Conservation (phyloP, 2,329 filamentous ascomycete genomes). For the Paecilomyces variotii region DNA sequence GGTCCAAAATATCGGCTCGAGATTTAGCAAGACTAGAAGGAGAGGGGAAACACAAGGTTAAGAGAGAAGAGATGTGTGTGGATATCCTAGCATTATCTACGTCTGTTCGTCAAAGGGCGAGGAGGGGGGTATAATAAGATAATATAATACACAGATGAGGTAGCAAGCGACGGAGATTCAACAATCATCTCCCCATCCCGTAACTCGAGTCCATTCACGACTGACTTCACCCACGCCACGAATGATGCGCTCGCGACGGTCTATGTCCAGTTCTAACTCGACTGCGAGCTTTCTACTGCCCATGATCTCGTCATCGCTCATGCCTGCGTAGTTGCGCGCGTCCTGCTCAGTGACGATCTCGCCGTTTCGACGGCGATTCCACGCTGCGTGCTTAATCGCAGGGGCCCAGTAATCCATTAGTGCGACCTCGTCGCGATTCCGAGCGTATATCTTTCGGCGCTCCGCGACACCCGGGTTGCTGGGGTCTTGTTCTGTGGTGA, state of each 20-base stretch:
- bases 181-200: slow-evolving; percentile 17
- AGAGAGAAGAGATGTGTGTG: too few species aligned
- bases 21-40: too few species aligned
- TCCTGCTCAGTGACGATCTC: slow-evolving; percentile 13
- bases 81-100: too few species aligned
- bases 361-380: slow-evolving; percentile 16
- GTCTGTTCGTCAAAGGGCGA: too few species aligned
- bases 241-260: slow-evolving; percentile 14
- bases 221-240: slow-evolving; percentile 15
- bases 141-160: too few species aligned
- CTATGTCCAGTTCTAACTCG: slow-evolving; percentile 12
- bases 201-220: slow-evolving; percentile 14
- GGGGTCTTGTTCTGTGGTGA: slow-evolving; percentile 2
- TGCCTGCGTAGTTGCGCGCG: slow-evolving; percentile 3
- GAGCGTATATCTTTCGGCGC: slow-evolving; percentile 15
- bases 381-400: slow-evolving; percentile 29
- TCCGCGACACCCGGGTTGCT: background rate
- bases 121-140: too few species aligned
- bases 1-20: too few species aligned
- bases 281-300: background rate
- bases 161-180: background rate
- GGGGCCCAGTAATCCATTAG: slow-evolving; percentile 25
- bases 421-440: slow-evolving; percentile 16
- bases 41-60: too few species aligned
- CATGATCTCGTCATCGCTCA: slow-evolving; percentile 4